Base-by-base conservation (phyloP, 805 yeast genomes). In the Priceomyces melissophilus region DNA sequence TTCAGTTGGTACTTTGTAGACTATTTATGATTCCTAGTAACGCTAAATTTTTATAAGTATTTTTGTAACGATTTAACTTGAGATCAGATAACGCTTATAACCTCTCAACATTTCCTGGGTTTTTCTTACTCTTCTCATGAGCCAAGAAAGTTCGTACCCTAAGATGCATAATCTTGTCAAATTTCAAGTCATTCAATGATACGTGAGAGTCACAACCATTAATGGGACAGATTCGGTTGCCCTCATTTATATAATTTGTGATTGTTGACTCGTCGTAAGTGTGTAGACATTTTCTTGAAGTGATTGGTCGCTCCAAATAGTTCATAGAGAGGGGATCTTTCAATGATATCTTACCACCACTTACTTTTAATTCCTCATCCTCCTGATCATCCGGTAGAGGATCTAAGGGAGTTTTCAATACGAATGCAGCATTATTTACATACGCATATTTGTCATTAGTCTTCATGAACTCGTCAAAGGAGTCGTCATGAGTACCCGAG, bases 311-410 rank as follows among this genome's bases (percentile, higher is more conserved):
- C 15, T 58, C 65, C 57, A 76, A 82, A 32, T 65, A 57, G 39
- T 71, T 65, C 43, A 75, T 54, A 0, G 89, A 77, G 10, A 85
- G 67, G 0, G 91, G 91, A 55, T 90, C 88, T 17, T 67, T 72
- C 42, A 86, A 55, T 35, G 81, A 79, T n/a, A 86, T 65, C 29
- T 64, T 75, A 30, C 93, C 93, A 41, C 93, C 95, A 8, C 77
- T 79, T 4, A 85, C 73, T 32, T 72, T 76, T 26, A 85, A 35
- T 15, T 82, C 91, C 15, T 81, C 87, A 30, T 76, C 82, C 10
- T 70, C 80, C 1, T 55, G 61, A 5, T 60, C 69, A 11, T 67
- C 74, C 0, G 87, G 87, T 13, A 84, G 51, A 5, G 86, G 82
- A 23, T 76, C 77, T 25, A 75, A 75, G 0, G 93, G 93, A 46